Percentiles rank a stretch among this genome's conserved stretches.
Evolutionary conservation across 2,329 filamentous ascomycete species (phyloP).

Genomic region (Xylariaceae sp.): DNA sequence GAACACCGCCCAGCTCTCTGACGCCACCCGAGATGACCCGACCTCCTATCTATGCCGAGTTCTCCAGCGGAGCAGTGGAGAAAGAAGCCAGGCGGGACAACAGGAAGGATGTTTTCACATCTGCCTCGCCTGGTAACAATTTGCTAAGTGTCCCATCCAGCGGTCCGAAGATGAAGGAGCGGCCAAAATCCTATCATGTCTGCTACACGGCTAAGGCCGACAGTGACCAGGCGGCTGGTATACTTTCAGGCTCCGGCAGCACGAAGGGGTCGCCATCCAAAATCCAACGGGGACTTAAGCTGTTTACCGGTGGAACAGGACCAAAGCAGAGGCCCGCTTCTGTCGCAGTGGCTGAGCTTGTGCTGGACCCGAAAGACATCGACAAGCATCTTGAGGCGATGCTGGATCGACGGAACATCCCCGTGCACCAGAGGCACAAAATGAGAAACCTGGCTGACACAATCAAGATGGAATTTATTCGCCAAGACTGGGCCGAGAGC

Average conservation of each 20-base stretch:
- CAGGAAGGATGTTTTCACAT: constrained; percentile 15
- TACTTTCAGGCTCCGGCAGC: constrained; percentile 26
- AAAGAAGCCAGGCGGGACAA: constrained; percentile 22
- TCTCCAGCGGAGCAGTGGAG: constrained; percentile 49
- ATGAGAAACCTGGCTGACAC: constrained; percentile 88
- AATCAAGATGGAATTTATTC: constrained; percentile 95
- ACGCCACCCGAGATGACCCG: constrained; percentile 46
- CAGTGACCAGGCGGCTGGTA: constrained; percentile 11
- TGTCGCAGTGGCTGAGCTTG: constrained; percentile 51
- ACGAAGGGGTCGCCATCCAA: constrained; percentile 35
- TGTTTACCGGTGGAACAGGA: constrained; percentile 43
- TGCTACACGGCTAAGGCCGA: constrained; percentile 34
- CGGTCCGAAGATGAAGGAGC: constrained; percentile 41
- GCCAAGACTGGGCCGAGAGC: constrained; percentile 79
- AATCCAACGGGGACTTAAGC: constrained; percentile 47
- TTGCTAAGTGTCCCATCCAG: too few relatives aligned
- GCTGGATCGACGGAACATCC: constrained; percentile 87
- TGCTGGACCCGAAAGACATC: constrained; percentile 58
- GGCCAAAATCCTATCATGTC: constrained; percentile 56
- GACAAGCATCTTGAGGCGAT: constrained; percentile 62
- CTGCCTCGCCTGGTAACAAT: too few relatives aligned
- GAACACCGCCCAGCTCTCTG: constrained; percentile 58
- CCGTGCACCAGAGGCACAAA: constrained; percentile 89
- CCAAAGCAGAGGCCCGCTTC: constrained; percentile 44
- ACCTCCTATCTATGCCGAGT: constrained; percentile 82